Conservation (phyloP, 1,284 basidiomycete genomes). For the Coriolopsis trogii region DNA sequence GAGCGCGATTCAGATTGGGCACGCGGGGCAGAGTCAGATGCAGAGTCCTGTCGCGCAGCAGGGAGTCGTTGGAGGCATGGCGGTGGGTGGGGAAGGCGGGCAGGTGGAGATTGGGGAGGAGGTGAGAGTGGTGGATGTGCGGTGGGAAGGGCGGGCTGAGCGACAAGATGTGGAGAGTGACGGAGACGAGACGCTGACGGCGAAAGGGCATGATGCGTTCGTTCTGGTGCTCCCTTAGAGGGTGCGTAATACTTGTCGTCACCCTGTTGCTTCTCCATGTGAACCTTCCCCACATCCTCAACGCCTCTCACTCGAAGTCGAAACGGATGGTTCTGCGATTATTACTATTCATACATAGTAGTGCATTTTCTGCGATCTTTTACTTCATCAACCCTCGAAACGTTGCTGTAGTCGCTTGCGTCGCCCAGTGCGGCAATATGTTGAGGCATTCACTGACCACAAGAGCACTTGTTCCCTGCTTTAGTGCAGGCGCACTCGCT, state of each 20-base stretch:
- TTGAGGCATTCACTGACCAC: constrained; percentile 7
- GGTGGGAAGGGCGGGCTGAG: constrained; percentile 22
- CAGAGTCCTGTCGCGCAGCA: constrained; percentile 11
- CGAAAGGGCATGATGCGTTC: constrained; percentile 6
- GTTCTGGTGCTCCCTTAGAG: constrained; percentile 17
- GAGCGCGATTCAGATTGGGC: constrained; percentile 25
- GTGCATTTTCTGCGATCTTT: too few species aligned
- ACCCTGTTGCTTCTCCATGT: too few species aligned
- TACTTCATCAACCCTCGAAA: too few species aligned
- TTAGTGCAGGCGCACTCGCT: constrained; percentile 10
- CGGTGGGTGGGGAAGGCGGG: constrained; percentile 35
- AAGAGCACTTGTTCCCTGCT: constrained; percentile 8
- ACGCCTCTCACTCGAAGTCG: too few species aligned
- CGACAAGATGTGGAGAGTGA: constrained; percentile 7
- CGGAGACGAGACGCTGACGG: not conserved
- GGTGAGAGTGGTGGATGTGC: constrained; percentile 38
- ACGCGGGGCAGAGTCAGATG: constrained; percentile 1
- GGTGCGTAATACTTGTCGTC: too few species aligned
- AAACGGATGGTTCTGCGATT: too few species aligned
- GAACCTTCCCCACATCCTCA: too few species aligned
- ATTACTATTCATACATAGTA: too few species aligned
- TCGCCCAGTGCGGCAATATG: too few species aligned
- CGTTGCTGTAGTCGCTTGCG: too few species aligned
- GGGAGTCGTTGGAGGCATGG: constrained; percentile 50
- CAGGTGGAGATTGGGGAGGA: not conserved